Conservation (phyloP, 257 asterid species). For the Plantago major region DNA sequence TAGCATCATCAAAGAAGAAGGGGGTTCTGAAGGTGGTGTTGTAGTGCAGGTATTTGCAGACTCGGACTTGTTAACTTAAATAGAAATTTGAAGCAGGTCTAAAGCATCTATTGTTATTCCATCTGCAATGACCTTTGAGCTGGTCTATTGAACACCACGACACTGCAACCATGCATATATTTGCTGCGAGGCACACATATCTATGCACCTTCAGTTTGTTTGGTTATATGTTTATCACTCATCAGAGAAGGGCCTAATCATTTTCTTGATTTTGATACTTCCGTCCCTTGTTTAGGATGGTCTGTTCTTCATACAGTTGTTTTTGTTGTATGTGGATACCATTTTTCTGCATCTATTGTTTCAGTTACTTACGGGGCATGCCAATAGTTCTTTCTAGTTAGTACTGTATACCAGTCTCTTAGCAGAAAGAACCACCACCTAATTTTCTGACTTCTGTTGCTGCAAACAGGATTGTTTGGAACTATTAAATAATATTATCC, state of each 20-base stretch:
- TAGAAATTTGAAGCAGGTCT: background rate
- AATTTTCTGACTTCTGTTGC: slow-evolving; percentile 24
- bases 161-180: slow-evolving; percentile 1
- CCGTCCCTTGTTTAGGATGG: background rate
- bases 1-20: slow-evolving; percentile 90
- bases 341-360: slow-evolving; percentile 8
- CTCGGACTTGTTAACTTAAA: slow-evolving; percentile 1
- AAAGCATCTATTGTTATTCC: background rate
- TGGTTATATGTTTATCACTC: background rate
- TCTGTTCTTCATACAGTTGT: slow-evolving; percentile 8
- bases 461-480: slow-evolving; percentile 84
- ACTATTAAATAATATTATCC: slow-evolving; percentile 82
- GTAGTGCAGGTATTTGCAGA: slow-evolving; percentile 77
- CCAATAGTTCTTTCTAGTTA: too few relatives aligned
- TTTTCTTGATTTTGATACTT: background rate
- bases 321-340: slow-evolving; percentile 5
- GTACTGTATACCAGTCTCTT: too few relatives aligned
- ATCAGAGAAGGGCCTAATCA: background rate
- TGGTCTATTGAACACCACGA: slow-evolving; percentile 7
- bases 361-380: background rate
- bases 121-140: background rate
- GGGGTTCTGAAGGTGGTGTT: slow-evolving; percentile 97
- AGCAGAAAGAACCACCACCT: background rate
- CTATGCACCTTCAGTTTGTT: slow-evolving; percentile 4
- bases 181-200: slow-evolving; percentile 12